Evolutionary conservation across 805 yeast species (phyloP), one percentile per base, ranked within the genome.

Genomic region (Nakazawaea pomicola): DNA sequence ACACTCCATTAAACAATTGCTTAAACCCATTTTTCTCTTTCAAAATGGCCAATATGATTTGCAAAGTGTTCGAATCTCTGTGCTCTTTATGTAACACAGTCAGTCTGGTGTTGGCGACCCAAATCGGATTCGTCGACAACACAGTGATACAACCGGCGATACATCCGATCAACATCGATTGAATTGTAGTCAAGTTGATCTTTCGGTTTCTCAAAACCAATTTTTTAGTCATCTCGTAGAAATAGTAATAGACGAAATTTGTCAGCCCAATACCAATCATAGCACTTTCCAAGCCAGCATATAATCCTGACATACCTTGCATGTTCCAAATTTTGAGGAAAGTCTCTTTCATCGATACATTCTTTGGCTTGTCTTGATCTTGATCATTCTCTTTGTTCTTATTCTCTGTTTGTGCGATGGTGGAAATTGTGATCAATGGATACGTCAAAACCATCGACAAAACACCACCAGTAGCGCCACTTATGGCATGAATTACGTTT

Each of bases 391-490:
- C 52, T 29, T 49, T 24, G 15, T 41, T 32, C 46, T 51, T 43
- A 56, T 55, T 58, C 47, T 68, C 72, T n/a, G 91, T 83, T 58
- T 90, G 98, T 4, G 96, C 95, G 40, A 86, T 74, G 0, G 96
- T 89, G 2, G 95, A 83, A 43, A 89, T 64, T 1, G 95, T 84
- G 45, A 87, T 88, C 51, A 90, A 67, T 1, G 98, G 98, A 57
- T 90, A 90, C 0, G 97, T 90, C 29, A 88, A 79, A 0, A 82
- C 74, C 82, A 88, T 83, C 2, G 95, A 76, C 21, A 87, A 71
- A 17, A 91, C 89, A 11, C 97, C 97, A 20, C 96, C 95, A 6
- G 90, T 82, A 27, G 96, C 95, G 9, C 97, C 98, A 5, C 96
- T 84, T 9, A 90, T 61, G n/a, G 96, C 96, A 56, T 90, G 96